Evolutionary conservation across 2,329 filamentous ascomycete species (phyloP).

Genomic region (Neoscytalidium dimidiatum): DNA sequence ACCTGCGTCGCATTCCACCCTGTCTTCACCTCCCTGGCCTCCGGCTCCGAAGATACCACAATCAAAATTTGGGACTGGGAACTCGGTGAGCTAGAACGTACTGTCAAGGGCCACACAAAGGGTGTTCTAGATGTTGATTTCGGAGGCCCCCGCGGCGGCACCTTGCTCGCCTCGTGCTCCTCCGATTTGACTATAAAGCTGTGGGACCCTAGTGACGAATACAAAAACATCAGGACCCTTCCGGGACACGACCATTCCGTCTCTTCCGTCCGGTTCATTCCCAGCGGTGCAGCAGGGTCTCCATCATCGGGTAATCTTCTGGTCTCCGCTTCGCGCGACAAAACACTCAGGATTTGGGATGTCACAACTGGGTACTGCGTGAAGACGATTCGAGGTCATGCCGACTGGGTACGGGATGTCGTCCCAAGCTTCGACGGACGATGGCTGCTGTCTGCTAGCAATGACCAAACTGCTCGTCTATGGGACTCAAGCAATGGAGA

Average conservation of each 20-base stretch:
- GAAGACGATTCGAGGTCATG: slow-evolving; percentile 83
- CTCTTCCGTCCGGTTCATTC: slow-evolving; percentile 84
- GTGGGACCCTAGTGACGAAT: slow-evolving; percentile 89
- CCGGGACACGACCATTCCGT: slow-evolving; percentile 92
- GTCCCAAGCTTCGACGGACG: slow-evolving; percentile 79
- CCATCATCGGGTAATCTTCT: slow-evolving; percentile 82
- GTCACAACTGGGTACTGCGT: slow-evolving; percentile 90
- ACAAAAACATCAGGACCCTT: slow-evolving; percentile 91
- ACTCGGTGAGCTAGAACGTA: slow-evolving; percentile 83
- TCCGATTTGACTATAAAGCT: slow-evolving; percentile 92
- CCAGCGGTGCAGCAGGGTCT: slow-evolving; percentile 75
- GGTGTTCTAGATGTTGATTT: slow-evolving; percentile 87
- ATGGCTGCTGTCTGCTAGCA: slow-evolving; percentile 79
- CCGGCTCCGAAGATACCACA: slow-evolving; percentile 86
- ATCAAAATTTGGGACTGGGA: slow-evolving; percentile 99
- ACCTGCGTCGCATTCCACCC: slow-evolving; percentile 92
- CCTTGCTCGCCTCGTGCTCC: slow-evolving; percentile 79
- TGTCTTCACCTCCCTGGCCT: slow-evolving; percentile 85
- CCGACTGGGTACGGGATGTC: slow-evolving; percentile 90
- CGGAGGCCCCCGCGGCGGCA: slow-evolving; percentile 78
- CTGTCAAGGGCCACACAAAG: slow-evolving; percentile 89
- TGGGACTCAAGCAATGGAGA: slow-evolving; percentile 83
- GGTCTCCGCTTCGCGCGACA: slow-evolving; percentile 83
- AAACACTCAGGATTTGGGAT: slow-evolving; percentile 86
- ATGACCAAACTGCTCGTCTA: slow-evolving; percentile 77